These are phyloP conservation scores for Olyra latifolia DNA, from an alignment of 176 grass and related monocot genomes.

Conservation along the genomic window DNA sequence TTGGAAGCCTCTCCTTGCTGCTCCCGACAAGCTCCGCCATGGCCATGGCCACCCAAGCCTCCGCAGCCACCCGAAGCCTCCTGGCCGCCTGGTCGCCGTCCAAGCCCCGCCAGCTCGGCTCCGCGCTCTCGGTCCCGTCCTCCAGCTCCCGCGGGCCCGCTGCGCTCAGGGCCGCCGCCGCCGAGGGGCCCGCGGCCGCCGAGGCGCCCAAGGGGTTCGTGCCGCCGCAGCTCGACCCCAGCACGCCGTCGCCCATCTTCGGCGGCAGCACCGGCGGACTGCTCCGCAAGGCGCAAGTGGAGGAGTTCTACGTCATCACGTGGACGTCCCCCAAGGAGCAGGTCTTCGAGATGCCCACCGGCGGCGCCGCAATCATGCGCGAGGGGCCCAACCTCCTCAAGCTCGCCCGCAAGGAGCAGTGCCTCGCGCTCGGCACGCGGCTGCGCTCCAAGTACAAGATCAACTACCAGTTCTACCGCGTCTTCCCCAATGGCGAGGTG, in stretches of 20 bases:
- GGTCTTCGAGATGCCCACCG: constrained; percentile 97
- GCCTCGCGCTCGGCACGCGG: constrained; percentile 77
- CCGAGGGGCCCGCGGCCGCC: not conserved
- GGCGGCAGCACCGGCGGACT: constrained; percentile 95
- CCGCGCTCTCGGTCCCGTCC: constrained; percentile 16
- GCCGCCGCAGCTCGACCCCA: constrained; percentile 91
- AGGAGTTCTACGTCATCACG: constrained; percentile 99
- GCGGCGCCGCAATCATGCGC: constrained; percentile 95
- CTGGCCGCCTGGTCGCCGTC: constrained; percentile 37
- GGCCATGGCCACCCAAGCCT: constrained; percentile 86
- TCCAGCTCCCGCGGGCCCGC: constrained; percentile 35
- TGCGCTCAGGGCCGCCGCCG: constrained; percentile 14
- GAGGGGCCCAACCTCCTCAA: constrained; percentile 94
- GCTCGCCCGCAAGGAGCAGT: constrained; percentile 96
- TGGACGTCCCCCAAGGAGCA: constrained; percentile 98
- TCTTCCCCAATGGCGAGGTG: constrained; percentile 97
- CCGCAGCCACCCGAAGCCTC: constrained; percentile 48
- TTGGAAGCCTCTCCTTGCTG: not conserved
- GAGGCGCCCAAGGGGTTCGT: constrained; percentile 82
- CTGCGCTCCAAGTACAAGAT: constrained; percentile 99
- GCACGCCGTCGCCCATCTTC: constrained; percentile 92
- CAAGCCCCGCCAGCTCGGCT: not conserved
- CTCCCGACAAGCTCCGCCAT: constrained; percentile 31
- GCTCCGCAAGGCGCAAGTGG: constrained; percentile 94
- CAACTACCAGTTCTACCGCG: constrained; percentile 99